phyloP scores from a whole-genome alignment of 1,284 basidiomycete species.

The Ceratobasidium sp. region DNA sequence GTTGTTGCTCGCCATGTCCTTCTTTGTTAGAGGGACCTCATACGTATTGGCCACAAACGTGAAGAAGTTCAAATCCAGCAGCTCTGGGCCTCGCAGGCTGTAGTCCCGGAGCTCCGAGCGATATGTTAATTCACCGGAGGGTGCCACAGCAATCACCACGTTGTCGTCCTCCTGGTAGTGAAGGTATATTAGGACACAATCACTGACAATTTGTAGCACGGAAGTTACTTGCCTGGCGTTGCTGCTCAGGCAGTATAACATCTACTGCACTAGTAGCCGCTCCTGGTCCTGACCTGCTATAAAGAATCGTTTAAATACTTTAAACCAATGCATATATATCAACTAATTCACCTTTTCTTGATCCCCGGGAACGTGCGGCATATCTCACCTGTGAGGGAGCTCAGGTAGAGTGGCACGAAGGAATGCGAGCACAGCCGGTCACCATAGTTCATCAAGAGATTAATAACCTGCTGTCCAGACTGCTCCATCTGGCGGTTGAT shows the following conservation, averaged over 20 bases:
- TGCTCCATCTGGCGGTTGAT: constrained; percentile 44
- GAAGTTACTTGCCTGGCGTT: no score
- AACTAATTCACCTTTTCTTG: neutral
- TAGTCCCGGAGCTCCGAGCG: neutral
- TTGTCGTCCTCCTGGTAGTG: no score
- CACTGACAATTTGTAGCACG: no score
- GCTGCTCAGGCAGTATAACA: no score
- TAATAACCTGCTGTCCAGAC: constrained; percentile 43
- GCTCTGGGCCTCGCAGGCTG: neutral
- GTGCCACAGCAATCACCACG: no score
- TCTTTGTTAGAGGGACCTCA: neutral
- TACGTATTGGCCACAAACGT: neutral
- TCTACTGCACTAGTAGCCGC: no score
- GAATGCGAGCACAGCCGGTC: neutral
- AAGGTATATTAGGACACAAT: no score
- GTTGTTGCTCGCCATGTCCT: no score
- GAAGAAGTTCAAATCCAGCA: neutral
- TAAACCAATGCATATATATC: no score
- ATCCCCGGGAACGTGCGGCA: neutral
- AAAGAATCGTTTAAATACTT: no score
- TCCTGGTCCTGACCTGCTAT: no score
- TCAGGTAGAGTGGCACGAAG: neutral
- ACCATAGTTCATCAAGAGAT: constrained; percentile 28
- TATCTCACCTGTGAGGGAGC: neutral
- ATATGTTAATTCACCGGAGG: no score